Percentiles rank a stretch among this genome's conserved stretches.
These are phyloP conservation scores for Urtica urens DNA, from an alignment of 306 rosid genomes.

Conservation along the genomic window DNA sequence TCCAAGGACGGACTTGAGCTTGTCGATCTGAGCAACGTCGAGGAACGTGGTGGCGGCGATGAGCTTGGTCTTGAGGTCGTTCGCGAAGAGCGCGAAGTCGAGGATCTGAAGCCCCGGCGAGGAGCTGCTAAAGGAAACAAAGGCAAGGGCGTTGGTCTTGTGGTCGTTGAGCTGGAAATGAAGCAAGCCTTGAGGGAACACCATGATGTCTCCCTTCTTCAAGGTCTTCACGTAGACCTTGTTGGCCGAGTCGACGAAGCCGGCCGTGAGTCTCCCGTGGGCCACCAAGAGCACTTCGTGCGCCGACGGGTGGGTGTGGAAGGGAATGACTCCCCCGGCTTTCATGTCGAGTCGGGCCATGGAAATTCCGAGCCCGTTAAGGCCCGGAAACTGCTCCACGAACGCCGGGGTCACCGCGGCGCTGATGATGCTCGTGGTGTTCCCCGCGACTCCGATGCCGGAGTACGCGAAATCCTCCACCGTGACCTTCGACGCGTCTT, in stretches of 20 bases:
- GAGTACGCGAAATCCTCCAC: slow-evolving; percentile 46
- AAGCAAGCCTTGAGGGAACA: slow-evolving; percentile 69
- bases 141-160: slow-evolving; percentile 1
- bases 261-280: slow-evolving; percentile 47
- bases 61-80: slow-evolving; percentile 48
- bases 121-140: slow-evolving; percentile 50
- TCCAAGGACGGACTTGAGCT: slow-evolving; percentile 83
- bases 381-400: slow-evolving; percentile 45
- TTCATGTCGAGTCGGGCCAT: slow-evolving; percentile 51
- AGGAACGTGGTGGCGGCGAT: slow-evolving; percentile 43
- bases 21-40: slow-evolving; percentile 44
- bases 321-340: slow-evolving; percentile 46
- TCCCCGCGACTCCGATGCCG: slow-evolving; percentile 43
- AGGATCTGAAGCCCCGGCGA: slow-evolving; percentile 66
- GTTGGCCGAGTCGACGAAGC: slow-evolving; percentile 49
- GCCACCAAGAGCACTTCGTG: slow-evolving; percentile 34
- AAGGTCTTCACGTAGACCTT: slow-evolving; percentile 44
- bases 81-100: slow-evolving; percentile 56
- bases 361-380: slow-evolving; percentile 73
- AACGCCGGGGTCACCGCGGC: slow-evolving; percentile 60
- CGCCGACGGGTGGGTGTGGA: slow-evolving; percentile 76
- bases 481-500: slow-evolving; percentile 31
- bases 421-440: slow-evolving; percentile 66
- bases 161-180: slow-evolving; percentile 55
- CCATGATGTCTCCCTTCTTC: slow-evolving; percentile 57